Evolutionary conservation across 2,329 filamentous ascomycete genomes (phyloP).

Genomic region (Aspergillus luchuensis): DNA sequence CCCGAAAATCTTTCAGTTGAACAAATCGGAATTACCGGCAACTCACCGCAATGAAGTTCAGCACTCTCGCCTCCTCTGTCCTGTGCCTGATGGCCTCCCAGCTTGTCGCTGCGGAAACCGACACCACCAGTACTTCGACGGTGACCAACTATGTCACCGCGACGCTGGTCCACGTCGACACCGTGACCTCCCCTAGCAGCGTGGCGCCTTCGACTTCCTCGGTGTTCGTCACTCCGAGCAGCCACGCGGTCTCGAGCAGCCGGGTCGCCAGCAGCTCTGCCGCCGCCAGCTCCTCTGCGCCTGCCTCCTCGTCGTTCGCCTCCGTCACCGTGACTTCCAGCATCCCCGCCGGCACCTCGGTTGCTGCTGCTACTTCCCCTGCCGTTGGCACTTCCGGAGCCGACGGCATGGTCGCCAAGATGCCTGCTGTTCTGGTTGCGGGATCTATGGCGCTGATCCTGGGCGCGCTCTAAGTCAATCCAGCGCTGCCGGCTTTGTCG

Average conservation of each 20-base stretch:
- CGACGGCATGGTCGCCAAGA: slow-evolving; percentile 21
- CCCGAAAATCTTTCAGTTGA: not conserved
- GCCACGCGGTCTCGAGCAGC: slow-evolving; percentile 21
- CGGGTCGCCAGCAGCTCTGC: slow-evolving; percentile 31
- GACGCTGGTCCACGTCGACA: slow-evolving; percentile 48
- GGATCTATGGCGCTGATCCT: slow-evolving; percentile 43
- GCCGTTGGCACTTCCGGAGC: slow-evolving; percentile 20
- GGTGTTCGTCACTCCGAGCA: slow-evolving; percentile 34
- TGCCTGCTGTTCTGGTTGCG: slow-evolving; percentile 38
- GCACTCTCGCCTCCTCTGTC: slow-evolving; percentile 34
- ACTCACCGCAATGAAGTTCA: slow-evolving; percentile 40
- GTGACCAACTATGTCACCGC: slow-evolving; percentile 44
- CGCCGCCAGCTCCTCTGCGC: slow-evolving; percentile 25
- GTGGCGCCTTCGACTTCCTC: slow-evolving; percentile 20
- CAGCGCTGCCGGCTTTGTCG: slow-evolving; percentile 5
- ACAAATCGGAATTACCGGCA: not conserved
- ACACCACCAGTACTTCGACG: slow-evolving; percentile 31
- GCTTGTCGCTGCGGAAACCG: slow-evolving; percentile 32
- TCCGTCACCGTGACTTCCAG: slow-evolving; percentile 20
- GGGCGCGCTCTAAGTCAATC: slow-evolving; percentile 36
- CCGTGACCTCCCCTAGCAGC: slow-evolving; percentile 34
- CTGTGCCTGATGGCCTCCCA: slow-evolving; percentile 39
- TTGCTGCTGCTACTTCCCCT: slow-evolving; percentile 22
- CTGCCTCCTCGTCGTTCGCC: slow-evolving; percentile 12
- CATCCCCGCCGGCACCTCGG: slow-evolving; percentile 22